These are phyloP conservation scores for Zygoascus ofunaensis DNA, from an alignment of 805 yeast genomes.

Conservation along the genomic window DNA sequence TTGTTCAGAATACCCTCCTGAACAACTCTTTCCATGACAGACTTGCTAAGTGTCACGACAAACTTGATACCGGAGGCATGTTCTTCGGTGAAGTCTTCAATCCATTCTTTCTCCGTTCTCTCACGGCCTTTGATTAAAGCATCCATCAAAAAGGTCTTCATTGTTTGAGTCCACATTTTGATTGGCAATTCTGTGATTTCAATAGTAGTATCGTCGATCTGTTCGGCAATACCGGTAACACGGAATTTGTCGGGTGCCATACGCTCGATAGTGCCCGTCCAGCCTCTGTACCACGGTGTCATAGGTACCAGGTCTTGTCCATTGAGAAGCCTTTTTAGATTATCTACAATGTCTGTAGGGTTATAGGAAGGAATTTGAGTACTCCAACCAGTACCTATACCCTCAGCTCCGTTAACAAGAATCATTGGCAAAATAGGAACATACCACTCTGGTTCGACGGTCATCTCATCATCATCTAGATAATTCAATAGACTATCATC, in stretches of 20 bases:
- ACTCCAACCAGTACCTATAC: constrained; percentile 99
- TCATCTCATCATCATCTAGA: constrained; percentile 83
- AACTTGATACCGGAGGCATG: constrained; percentile 75
- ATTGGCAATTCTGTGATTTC: constrained; percentile 92
- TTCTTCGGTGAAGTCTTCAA: constrained; percentile 90
- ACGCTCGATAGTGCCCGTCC: constrained; percentile 76
- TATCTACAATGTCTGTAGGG: constrained; percentile 72
- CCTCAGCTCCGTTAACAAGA: constrained; percentile 93
- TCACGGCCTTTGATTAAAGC: constrained; percentile 54
- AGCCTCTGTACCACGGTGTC: constrained; percentile 92
- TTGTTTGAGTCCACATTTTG: constrained; percentile 81
- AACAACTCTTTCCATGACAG: constrained; percentile 75
- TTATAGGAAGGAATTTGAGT: constrained; percentile 85
- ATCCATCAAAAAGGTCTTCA: constrained; percentile 73
- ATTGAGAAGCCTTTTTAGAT: constrained; percentile 63
- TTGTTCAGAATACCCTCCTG: constrained; percentile 72
- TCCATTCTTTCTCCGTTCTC: constrained; percentile 55
- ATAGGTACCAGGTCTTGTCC: constrained; percentile 62
- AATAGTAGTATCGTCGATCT: constrained; percentile 65
- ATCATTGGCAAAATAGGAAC: constrained; percentile 90
- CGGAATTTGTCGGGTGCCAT: constrained; percentile 54
- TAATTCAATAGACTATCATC: constrained; percentile 75
- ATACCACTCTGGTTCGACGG: constrained; percentile 94
- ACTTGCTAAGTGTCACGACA: constrained; percentile 60
- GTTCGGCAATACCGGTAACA: constrained; percentile 72